Conservation (phyloP, 768 basidiomycete genomes). For the Psilocybe cubensis region DNA sequence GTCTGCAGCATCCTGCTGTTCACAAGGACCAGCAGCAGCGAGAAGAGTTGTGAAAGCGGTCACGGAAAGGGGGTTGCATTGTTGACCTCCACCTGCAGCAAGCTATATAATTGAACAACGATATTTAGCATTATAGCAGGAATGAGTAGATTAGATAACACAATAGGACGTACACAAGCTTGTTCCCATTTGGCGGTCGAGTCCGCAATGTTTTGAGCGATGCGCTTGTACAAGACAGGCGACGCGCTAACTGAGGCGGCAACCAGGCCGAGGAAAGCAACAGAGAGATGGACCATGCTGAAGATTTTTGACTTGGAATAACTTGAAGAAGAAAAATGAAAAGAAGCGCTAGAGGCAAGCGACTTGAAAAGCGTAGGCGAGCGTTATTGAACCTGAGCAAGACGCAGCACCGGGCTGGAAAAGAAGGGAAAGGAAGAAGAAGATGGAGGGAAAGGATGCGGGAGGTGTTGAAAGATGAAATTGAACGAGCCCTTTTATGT, state of each 20-base stretch:
- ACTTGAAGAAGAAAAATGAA: conserved; percentile 12
- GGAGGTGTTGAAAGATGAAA: not conserved
- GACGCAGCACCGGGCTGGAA: conserved; percentile 35
- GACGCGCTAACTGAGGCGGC: conserved; percentile 35
- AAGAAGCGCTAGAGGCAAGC: conserved; percentile 8
- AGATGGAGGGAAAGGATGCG: conserved; percentile 10
- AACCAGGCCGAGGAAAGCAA: conserved; percentile 32
- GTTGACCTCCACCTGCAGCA: conserved; percentile 55
- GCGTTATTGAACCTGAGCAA: conserved; percentile 16
- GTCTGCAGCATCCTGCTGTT: conserved; percentile 60
- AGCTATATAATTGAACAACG: conserved; percentile 32
- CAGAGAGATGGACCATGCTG: conserved; percentile 29
- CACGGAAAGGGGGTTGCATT: conserved; percentile 62
- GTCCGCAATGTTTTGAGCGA: conserved; percentile 50
- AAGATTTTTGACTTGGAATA: conserved; percentile 8
- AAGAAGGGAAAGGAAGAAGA: conserved; percentile 13
- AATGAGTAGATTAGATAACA: not conserved
- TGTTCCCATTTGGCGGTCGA: conserved; percentile 53
- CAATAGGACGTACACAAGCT: conserved; percentile 49
- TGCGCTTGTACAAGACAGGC: conserved; percentile 43
- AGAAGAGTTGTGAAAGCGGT: conserved; percentile 61
- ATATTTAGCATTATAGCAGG: not conserved
- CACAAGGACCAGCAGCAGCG: conserved; percentile 56
- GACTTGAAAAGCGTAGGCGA: conserved; percentile 18
- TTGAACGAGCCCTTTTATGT: conserved; percentile 10